Base-by-base conservation (phyloP, 495 filamentous ascomycete genomes). In the Aspergillus indologenus region DNA sequence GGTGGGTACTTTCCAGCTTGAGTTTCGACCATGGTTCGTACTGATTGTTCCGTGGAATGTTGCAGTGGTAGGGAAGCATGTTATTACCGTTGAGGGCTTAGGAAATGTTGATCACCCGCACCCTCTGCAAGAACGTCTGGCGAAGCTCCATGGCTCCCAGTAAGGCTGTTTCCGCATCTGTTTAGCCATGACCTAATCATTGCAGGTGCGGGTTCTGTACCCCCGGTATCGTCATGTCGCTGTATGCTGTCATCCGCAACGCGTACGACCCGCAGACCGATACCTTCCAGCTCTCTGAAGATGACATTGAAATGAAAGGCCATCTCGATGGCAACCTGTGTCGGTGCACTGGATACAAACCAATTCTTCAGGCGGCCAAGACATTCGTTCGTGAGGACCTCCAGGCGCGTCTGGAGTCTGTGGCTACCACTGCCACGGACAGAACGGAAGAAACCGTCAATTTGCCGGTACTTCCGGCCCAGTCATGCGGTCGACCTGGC, bases 1-100 rank as follows among this genome's bases (percentile, higher is more conserved):
- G 64, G 64, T 64, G 51, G 31, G 46, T 55, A 29, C 26, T 29
- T 29, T 29, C n/a, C n/a, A n/a, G n/a, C 31, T 18, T 53, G 26
- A 29, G 26, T 9, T 29, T 29, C n/a, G n/a, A n/a, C n/a, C n/a
- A n/a, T n/a, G n/a, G n/a, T n/a, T n/a, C 22, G 34, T 24, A 23
- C 42, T 20, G 42, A 59, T 22, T 34, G 42, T 14, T 21, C 26
- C 26, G 26, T 29, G 26, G 26, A 29, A 29, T 9, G 34, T 7
- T 15, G 34, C 24, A 61, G 84, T 97, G 14, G 91, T 96, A 71
- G 94, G 94, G 20, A 98, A 98, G 70, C 94, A 98, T 80, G 91
- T 98, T 59, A 96, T 98, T 65, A 98, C 94, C n/a, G 85, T 98
- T n/a, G 94, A 98, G 73, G 94, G 94, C 20, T 94, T 98, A 69